phyloP scores from a whole-genome alignment of 2,329 filamentous ascomycete genomes.

The Dactylonectria estremocensis region DNA sequence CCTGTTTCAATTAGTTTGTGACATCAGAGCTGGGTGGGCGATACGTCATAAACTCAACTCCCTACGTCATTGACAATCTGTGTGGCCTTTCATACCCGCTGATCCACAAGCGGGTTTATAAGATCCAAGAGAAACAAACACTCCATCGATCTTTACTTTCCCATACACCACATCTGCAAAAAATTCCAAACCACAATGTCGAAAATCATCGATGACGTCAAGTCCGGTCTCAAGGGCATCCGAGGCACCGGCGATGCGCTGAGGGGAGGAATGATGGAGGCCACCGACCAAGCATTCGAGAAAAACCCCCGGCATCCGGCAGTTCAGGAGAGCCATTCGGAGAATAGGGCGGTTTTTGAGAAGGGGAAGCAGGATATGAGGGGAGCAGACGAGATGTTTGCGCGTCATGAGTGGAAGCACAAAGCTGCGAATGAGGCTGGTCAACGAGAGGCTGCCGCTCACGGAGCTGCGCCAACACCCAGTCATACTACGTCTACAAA shows the following conservation, averaged over 20 bases:
- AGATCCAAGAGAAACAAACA: too few relatives aligned
- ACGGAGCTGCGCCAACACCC: too few relatives aligned
- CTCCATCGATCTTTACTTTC: too few relatives aligned
- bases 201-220: conserved; percentile 35
- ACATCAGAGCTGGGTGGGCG: too few relatives aligned
- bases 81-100: too few relatives aligned
- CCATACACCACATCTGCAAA: too few relatives aligned
- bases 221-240: conserved; percentile 44
- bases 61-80: too few relatives aligned
- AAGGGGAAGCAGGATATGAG: conserved; percentile 42
- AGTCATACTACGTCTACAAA: too few relatives aligned
- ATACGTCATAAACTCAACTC: too few relatives aligned
- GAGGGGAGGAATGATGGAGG: conserved; percentile 37
- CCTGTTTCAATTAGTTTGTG: too few relatives aligned
- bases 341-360: conserved; percentile 32
- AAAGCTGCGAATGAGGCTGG: conserved; percentile 1
- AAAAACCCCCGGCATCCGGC: conserved; percentile 34
- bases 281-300: conserved; percentile 42
- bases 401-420: conserved; percentile 38
- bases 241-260: conserved; percentile 44
- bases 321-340: not conserved
- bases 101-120: too few relatives aligned
- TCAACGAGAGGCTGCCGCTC: too few relatives aligned
- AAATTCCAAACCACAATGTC: not conserved
- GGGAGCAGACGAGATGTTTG: conserved; percentile 37